These are phyloP conservation scores for Marasmius tenuissimus DNA, from an alignment of 1,284 basidiomycete genomes.

Conservation along the genomic window DNA sequence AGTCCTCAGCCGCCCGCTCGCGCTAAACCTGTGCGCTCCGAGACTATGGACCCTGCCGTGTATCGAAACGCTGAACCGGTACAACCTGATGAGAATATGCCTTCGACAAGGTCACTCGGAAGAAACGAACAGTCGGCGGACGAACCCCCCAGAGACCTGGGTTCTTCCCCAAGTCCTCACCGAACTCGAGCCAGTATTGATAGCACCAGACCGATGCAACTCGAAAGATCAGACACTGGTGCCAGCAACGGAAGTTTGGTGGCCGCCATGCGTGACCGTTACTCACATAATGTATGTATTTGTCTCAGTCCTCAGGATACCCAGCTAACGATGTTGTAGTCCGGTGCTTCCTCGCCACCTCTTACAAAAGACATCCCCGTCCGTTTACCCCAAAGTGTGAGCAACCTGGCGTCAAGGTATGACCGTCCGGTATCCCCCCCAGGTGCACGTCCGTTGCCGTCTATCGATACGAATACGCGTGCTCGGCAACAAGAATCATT, in stretches of 20 bases:
- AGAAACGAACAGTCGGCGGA: conserved; percentile 6
- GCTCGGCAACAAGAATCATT: conserved; percentile 2
- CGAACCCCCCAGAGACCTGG: not conserved
- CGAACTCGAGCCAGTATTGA: conserved; percentile 22
- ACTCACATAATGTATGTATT: conserved; percentile 53
- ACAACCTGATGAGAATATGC: not conserved
- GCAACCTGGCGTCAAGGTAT: conserved; percentile 65
- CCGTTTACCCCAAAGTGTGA: conserved; percentile 61
- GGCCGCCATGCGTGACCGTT: conserved; percentile 66
- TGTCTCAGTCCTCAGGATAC: not conserved
- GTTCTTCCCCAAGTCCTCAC: too few species aligned
- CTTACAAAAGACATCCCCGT: conserved; percentile 52
- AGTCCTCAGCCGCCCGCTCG: not conserved
- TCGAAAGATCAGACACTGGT: conserved; percentile 49
- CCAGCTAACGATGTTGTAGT: conserved; percentile 29
- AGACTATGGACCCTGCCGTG: not conserved
- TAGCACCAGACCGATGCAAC: conserved; percentile 22
- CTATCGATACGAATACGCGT: conserved; percentile 12
- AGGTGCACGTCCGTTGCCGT: conserved; percentile 9
- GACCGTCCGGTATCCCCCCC: conserved; percentile 38
- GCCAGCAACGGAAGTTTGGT: conserved; percentile 58
- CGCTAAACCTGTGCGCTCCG: not conserved
- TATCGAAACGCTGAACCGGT: not conserved
- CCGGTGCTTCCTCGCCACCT: conserved; percentile 50
- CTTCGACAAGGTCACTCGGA: conserved; percentile 11